These are phyloP conservation scores for Plasmodium chabaudi DNA, from an alignment of 169 alveolate species.

Conservation along the genomic window DNA sequence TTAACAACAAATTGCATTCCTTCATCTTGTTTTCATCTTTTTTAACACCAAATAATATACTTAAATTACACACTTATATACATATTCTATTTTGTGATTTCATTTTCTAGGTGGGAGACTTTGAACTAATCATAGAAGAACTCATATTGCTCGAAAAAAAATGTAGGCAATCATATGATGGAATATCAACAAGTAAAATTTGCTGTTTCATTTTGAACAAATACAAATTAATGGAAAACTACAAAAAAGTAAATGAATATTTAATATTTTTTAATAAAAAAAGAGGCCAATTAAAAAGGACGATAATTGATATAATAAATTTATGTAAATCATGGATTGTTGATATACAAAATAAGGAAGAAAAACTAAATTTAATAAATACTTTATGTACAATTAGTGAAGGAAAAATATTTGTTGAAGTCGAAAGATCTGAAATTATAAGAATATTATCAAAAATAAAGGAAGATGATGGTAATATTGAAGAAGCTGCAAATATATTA, in stretches of 20 bases:
- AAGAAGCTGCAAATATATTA: constrained; percentile 80
- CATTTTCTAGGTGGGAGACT: constrained; percentile 20
- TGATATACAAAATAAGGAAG: constrained; percentile 71
- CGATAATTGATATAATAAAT: constrained; percentile 81
- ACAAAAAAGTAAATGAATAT: constrained; percentile 79
- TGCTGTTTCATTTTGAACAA: constrained; percentile 78
- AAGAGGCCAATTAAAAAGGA: constrained; percentile 82
- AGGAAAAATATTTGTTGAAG: constrained; percentile 85
- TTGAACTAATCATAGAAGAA: constrained; percentile 27
- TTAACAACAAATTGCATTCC: no score
- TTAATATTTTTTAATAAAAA: constrained; percentile 78
- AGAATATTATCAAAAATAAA: constrained; percentile 78
- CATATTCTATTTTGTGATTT: not conserved
- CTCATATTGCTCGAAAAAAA: constrained; percentile 77
- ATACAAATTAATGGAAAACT: constrained; percentile 77
- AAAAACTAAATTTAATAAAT: constrained; percentile 74
- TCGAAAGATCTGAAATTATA: constrained; percentile 82
- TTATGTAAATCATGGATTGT: constrained; percentile 79
- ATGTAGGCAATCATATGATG: constrained; percentile 84
- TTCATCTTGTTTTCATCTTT: no score
- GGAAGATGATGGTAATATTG: constrained; percentile 82
- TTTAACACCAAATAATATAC: not conserved
- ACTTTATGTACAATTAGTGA: constrained; percentile 80
- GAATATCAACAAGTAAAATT: constrained; percentile 80
- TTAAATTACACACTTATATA: not conserved